These are phyloP conservation scores for Breviolum minutum DNA, from an alignment of 73 alveolate genomes.

Conservation along the genomic window DNA sequence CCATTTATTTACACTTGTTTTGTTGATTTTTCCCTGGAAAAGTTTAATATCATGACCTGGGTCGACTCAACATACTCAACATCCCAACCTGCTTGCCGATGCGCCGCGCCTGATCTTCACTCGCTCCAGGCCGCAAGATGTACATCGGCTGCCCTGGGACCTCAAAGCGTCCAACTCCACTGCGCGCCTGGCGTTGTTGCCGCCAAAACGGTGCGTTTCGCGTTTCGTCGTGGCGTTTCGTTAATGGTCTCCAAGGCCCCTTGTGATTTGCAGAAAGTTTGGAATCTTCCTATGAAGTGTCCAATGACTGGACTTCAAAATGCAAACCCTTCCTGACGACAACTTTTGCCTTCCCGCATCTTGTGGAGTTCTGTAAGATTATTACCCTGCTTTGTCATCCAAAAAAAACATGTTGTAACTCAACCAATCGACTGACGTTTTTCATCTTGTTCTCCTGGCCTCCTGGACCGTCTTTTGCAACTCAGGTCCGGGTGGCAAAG, in stretches of 20 bases:
- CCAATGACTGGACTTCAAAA: too few relatives aligned
- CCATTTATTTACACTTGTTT: background rate
- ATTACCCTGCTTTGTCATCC: too few relatives aligned
- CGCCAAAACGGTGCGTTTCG: background rate
- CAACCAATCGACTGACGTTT: background rate
- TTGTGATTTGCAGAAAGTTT: too few relatives aligned
- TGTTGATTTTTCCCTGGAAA: background rate
- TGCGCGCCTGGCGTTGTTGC: constrained; percentile 35
- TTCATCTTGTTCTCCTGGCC: background rate
- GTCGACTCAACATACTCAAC: too few relatives aligned
- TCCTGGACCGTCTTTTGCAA: constrained; percentile 25
- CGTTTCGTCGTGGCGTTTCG: too few relatives aligned
- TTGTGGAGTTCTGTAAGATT: too few relatives aligned
- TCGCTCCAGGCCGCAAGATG: constrained; percentile 79
- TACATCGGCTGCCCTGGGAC: constrained; percentile 87
- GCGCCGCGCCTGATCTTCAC: constrained; percentile 49
- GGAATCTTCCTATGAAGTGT: too few relatives aligned
- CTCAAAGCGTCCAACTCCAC: constrained; percentile 80
- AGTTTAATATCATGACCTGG: too few relatives aligned
- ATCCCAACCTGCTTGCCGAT: background rate
- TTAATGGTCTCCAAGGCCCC: background rate
- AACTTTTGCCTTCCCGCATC: too few relatives aligned
- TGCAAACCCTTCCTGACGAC: too few relatives aligned
- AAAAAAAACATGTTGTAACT: too few relatives aligned
- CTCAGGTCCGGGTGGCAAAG: constrained; percentile 29